phyloP scores from a whole-genome alignment of 2,329 filamentous ascomycete species.

The Pseudogymnoascus sp. region DNA sequence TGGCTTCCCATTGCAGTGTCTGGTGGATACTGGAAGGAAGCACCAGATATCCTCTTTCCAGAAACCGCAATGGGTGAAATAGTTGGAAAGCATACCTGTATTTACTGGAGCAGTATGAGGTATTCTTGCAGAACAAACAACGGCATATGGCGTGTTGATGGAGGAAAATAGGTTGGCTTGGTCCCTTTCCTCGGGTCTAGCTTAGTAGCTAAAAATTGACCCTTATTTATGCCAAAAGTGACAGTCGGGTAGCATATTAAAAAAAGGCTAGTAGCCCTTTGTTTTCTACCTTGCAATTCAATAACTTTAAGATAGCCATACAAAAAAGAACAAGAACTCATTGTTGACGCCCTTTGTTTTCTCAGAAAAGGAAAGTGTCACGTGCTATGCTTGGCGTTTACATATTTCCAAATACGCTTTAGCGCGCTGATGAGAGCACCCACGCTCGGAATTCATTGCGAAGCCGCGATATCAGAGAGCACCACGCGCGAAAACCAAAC shows the following conservation, averaged over 20 bases:
- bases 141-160: background rate
- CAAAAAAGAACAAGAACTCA: background rate
- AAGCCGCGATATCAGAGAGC: slow-evolving; percentile 6
- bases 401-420: slow-evolving; percentile 1
- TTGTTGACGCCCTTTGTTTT: background rate
- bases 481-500: background rate
- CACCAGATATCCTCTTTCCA: background rate
- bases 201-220: background rate
- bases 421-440: slow-evolving; percentile 4
- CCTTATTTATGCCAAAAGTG: background rate
- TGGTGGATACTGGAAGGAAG: background rate
- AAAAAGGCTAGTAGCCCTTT: background rate
- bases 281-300: background rate
- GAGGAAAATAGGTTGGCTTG: background rate
- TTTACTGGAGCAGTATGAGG: background rate
- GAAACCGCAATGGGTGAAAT: background rate
- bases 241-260: background rate
- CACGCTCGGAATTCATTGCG: slow-evolving; percentile 7
- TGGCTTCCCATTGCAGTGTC: background rate
- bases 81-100: background rate
- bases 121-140: background rate
- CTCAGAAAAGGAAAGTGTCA: background rate
- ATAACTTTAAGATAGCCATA: background rate
- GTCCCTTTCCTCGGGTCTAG: background rate
- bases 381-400: slow-evolving; percentile 2